These are phyloP conservation scores for Lumnitzera racemosa DNA, from an alignment of 345 rosid species.

Conservation along the genomic window DNA sequence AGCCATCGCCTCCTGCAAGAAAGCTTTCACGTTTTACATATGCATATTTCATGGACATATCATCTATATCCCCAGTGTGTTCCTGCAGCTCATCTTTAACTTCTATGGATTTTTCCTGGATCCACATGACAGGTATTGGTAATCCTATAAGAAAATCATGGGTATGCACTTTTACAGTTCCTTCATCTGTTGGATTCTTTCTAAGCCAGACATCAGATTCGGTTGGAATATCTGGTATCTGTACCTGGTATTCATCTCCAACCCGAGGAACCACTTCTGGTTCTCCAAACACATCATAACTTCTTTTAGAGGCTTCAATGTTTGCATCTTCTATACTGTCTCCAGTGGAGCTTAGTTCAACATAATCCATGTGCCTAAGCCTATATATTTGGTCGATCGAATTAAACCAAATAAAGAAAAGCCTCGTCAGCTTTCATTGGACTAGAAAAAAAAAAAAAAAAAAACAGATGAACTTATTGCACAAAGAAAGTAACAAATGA, in stretches of 20 bases:
- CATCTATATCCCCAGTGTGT: slow-evolving; percentile 8
- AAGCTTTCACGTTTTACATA: slow-evolving; percentile 4
- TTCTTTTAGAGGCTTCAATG: slow-evolving; percentile 20
- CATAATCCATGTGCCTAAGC: slow-evolving; percentile 31
- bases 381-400: too few relatives aligned
- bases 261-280: slow-evolving; percentile 45
- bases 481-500: too few relatives aligned
- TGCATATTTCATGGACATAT: slow-evolving; percentile 12
- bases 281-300: slow-evolving; percentile 33
- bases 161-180: slow-evolving; percentile 3
- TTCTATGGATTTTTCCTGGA: slow-evolving; percentile 16
- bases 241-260: slow-evolving; percentile 47
- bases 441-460: too few relatives aligned
- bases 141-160: slow-evolving; percentile 27
- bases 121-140: slow-evolving; percentile 49
- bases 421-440: too few relatives aligned
- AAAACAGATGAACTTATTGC: too few relatives aligned
- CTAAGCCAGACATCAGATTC: slow-evolving; percentile 11
- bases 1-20: not conserved
- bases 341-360: slow-evolving; percentile 16
- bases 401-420: too few relatives aligned
- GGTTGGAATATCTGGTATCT: slow-evolving; percentile 35
- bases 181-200: slow-evolving; percentile 11
- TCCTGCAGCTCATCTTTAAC: slow-evolving; percentile 16
- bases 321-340: slow-evolving; percentile 22